Base-by-base conservation (phyloP, 2,329 filamentous ascomycete species). In the Pseudocercospora eumusae region DNA sequence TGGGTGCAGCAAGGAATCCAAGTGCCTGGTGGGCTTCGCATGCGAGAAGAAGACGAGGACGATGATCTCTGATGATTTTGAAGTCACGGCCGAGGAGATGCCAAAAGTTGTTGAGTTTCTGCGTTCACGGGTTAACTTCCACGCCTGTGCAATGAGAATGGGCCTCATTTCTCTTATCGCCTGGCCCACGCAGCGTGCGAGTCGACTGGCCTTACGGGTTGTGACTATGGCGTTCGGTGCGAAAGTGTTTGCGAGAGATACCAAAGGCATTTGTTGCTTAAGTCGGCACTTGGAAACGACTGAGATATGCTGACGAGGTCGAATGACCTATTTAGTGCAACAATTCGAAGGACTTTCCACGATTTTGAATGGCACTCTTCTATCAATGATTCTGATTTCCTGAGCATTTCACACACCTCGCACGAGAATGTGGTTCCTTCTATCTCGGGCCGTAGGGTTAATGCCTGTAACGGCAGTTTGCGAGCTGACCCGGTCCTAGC, bases 1-100 rank as follows among this genome's bases (percentile, higher is more conserved):
- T 99, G 93, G 92, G 90, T 98, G 2, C 82, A 80, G 56, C 83
- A 83, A 36, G 93, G 88, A 1, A 88, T 98, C 52, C 74, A 82
- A 64, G 84, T 96, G 2, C 83, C 89, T 15, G 82, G 81, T 11
- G 83, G 84, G 9, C 68, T 87, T 68, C 79, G 78, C 71, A 78
- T 79, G 69, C 77, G 82, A 33, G 80, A 83, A 60, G 83, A 82
- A 66, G 82, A 84, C 69, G 77, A 79, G 9, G 68, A 66, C 7
- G 65, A 62, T 56, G 57, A 62, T 23, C 42, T 65, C 9, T 65
- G 56, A 61, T 47, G 21, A 25, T 10, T n/a, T 10, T 52, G 15
- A n/a, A 47, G 44, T 20, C n/a, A 47, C 25, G 11, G 23, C 47
- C 21, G 47, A 18, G 47, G 18, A 28, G 25, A n/a, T 4, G 9